A percentile compares a stretch with the other conserved stretches of the same genome.
Conservation (phyloP, 768 basidiomycete species). For the Rhodotorula graminis region DNA sequence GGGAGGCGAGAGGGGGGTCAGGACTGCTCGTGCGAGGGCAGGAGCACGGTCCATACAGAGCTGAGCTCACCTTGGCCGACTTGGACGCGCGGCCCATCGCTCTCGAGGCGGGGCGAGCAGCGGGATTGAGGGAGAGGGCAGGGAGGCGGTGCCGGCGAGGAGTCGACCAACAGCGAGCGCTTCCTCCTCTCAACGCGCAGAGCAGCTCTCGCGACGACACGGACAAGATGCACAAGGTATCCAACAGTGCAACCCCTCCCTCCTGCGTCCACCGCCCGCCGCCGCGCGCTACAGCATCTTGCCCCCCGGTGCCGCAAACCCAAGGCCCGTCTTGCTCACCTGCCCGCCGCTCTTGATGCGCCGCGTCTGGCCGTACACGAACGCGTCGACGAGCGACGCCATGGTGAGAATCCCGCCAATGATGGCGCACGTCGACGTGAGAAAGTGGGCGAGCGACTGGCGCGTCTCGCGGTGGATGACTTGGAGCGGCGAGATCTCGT, state of each 20-base stretch:
- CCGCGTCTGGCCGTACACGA: constrained; percentile 27
- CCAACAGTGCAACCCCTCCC: too few relatives aligned
- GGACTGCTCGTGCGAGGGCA: too few relatives aligned
- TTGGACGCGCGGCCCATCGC: neutral
- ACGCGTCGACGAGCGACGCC: constrained; percentile 70
- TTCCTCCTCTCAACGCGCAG: too few relatives aligned
- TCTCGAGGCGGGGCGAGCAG: neutral
- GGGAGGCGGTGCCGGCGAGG: neutral
- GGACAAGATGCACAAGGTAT: too few relatives aligned
- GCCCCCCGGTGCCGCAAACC: constrained; percentile 24
- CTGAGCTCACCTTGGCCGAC: neutral
- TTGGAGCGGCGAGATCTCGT: constrained; percentile 89
- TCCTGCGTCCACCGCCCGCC: neutral
- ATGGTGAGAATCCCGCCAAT: constrained; percentile 95
- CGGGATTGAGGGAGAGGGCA: neutral
- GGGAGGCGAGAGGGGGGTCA: neutral
- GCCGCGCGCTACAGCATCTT: constrained; percentile 27
- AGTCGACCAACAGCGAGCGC: too few relatives aligned
- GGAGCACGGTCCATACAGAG: too few relatives aligned
- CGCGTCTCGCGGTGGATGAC: constrained; percentile 84
- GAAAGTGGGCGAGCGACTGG: constrained; percentile 95
- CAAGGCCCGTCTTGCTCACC: constrained; percentile 24
- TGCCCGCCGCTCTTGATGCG: constrained; percentile 14
- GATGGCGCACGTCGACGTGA: constrained; percentile 87
- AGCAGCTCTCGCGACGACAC: neutral